Evolutionary conservation across 2,329 filamentous ascomycete genomes (phyloP).

Genomic region (Epichloe gansuensis): DNA sequence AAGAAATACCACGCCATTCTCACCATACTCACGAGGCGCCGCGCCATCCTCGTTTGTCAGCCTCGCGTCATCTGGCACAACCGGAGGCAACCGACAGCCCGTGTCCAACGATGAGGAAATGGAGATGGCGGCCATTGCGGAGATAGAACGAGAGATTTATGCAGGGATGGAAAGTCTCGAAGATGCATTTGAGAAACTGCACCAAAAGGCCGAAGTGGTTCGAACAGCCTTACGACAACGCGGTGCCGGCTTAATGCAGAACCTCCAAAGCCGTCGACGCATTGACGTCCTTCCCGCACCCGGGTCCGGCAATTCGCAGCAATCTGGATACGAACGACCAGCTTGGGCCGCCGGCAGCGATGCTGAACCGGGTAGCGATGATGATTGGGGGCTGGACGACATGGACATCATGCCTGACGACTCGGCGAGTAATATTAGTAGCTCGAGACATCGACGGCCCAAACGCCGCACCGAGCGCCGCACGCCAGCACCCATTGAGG

Average conservation of each 20-base stretch:
- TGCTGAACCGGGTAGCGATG: slow-evolving; percentile 39
- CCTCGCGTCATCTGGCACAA: slow-evolving; percentile 34
- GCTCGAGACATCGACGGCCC: slow-evolving; percentile 51
- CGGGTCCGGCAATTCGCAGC: slow-evolving; percentile 33
- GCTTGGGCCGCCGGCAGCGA: slow-evolving; percentile 27
- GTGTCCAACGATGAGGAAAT: slow-evolving; percentile 91
- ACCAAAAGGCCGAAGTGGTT: slow-evolving; percentile 70
- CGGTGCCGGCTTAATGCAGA: slow-evolving; percentile 60
- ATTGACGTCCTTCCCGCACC: slow-evolving; percentile 41
- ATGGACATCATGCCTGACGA: slow-evolving; percentile 62
- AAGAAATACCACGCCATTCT: slow-evolving; percentile 35
- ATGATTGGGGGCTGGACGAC: slow-evolving; percentile 45
- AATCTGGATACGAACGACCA: slow-evolving; percentile 31
- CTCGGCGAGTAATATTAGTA: slow-evolving; percentile 68
- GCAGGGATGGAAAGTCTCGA: slow-evolving; percentile 88
- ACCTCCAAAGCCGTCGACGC: slow-evolving; percentile 44
- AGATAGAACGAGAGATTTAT: slow-evolving; percentile 89
- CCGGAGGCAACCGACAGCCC: slow-evolving; percentile 33
- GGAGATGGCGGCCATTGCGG: slow-evolving; percentile 78
- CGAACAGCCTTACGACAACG: slow-evolving; percentile 69
- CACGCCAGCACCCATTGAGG: slow-evolving; percentile 60
- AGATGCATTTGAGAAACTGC: slow-evolving; percentile 86
- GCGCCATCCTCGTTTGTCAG: slow-evolving; percentile 49
- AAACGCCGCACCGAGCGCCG: slow-evolving; percentile 56
- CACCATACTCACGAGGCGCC: slow-evolving; percentile 39